Evolutionary conservation across 352 stramenopile genomes (phyloP).

Genomic region (Synura sp.): DNA sequence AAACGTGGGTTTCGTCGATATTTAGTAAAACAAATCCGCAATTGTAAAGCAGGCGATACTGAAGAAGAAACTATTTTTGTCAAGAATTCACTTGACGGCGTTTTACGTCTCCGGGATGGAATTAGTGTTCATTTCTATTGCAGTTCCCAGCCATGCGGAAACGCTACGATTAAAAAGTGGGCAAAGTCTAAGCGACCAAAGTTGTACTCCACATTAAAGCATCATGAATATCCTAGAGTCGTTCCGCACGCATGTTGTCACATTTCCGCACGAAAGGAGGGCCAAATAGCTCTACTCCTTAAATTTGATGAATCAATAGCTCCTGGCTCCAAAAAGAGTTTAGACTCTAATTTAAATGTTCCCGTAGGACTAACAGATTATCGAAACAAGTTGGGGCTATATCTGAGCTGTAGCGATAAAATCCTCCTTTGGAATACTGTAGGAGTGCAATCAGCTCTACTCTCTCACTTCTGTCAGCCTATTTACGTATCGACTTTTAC

Average conservation of each 20-base stretch:
- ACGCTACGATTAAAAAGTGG: conserved; percentile 44
- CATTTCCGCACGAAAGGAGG: conserved; percentile 6
- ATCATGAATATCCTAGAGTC: neutral
- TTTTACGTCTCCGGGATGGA: neutral
- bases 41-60: too few species aligned
- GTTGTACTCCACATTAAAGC: neutral
- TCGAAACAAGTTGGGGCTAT: neutral
- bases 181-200: neutral
- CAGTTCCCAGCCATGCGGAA: conserved; percentile 44
- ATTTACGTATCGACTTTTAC: conserved; percentile 30
- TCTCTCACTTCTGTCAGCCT: neutral
- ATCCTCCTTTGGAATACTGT: conserved; percentile 45
- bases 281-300: conserved; percentile 23
- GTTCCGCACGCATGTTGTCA: conserved; percentile 10
- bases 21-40: too few species aligned
- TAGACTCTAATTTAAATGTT: neutral
- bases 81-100: too few species aligned
- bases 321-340: neutral
- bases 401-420: conserved; percentile 47
- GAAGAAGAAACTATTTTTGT: too few species aligned
- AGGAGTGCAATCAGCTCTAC: conserved; percentile 43
- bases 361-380: neutral
- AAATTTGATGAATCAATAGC: conserved; percentile 41
- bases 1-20: conserved; percentile 22
- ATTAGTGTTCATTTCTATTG: conserved; percentile 44